Conservation (phyloP, 2,329 filamentous ascomycete species). For the Cadophora malorum region DNA sequence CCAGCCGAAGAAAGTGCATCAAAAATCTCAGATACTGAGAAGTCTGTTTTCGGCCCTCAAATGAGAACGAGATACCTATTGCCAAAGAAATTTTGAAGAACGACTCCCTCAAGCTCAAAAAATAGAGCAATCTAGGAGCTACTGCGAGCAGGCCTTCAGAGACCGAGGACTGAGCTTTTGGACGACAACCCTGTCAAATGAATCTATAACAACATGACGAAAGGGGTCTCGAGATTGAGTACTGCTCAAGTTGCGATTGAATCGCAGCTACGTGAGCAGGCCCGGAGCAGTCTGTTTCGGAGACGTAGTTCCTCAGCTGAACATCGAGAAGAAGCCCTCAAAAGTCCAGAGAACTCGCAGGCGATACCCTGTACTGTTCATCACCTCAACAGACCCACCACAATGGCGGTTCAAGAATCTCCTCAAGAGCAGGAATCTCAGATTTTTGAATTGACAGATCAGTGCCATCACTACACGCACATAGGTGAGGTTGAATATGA, state of each 20-base stretch:
- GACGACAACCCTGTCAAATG: neutral
- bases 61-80: neutral
- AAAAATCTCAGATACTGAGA: neutral
- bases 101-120: neutral
- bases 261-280: no score
- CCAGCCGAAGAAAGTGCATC: neutral
- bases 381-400: no score
- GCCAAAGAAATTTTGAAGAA: constrained; percentile 13
- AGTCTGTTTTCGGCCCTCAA: neutral
- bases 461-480: constrained; percentile 77
- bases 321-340: no score
- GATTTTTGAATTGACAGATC: constrained; percentile 54
- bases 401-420: neutral
- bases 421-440: neutral
- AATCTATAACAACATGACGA: neutral
- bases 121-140: neutral
- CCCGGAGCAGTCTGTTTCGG: no score
- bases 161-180: neutral
- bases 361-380: no score
- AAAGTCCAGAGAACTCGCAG: no score
- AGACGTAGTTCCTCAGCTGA: no score
- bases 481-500: constrained; percentile 78
- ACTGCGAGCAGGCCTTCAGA: neutral
- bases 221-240: neutral
- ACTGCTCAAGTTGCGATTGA: no score